Base-by-base conservation (phyloP, 1,284 basidiomycete genomes). In the Cryptococcus sp. region DNA sequence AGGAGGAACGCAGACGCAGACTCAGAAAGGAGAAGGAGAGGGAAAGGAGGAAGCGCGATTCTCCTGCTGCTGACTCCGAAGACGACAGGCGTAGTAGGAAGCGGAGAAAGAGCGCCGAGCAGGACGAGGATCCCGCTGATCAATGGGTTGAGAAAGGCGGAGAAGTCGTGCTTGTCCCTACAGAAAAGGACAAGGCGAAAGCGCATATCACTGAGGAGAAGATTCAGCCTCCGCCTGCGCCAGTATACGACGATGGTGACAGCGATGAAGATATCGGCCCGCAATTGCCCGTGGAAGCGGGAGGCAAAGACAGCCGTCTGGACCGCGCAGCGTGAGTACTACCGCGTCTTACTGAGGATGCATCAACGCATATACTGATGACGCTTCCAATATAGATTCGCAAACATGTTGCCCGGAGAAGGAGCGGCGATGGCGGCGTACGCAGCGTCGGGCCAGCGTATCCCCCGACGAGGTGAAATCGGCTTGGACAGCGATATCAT, bases 391-490 rank as follows among this genome's bases (percentile, higher is more conserved):
- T 40, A 6, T 57, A 80, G 79, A 8, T 84, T 92, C 74, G 91
- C 92, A 61, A 85, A 90, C 52, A 84, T 99, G 44, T 84, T 94
- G 8, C 90, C 91, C 1, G 96, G 95, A 56, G 95, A 99, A 82
- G 95, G 93, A 50, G 88, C 88, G 59, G 95, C 95, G 27, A 98
- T 99, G 93, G 93, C 93, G 4, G 89, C 91, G 35, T 99, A 90
- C 83, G 85, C 96, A 50, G 84, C 90, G 74, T 90, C 93, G 20
- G 93, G 91, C 56, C 78, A 87, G 54, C 93, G 95, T 72, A 99
- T 99, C 71, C 95, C 95, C 3, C 91, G 95, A 59, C 91, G 96
- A 83, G 96, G 95, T 80, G 95, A 99, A 81, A 98, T 99, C 69
- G 96, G 95, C 50, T 81, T 99, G 60, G 88, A 89, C 16, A 86